phyloP scores from a whole-genome alignment of 1,139 yeast genomes.

The Sugiyamaella sp. region DNA sequence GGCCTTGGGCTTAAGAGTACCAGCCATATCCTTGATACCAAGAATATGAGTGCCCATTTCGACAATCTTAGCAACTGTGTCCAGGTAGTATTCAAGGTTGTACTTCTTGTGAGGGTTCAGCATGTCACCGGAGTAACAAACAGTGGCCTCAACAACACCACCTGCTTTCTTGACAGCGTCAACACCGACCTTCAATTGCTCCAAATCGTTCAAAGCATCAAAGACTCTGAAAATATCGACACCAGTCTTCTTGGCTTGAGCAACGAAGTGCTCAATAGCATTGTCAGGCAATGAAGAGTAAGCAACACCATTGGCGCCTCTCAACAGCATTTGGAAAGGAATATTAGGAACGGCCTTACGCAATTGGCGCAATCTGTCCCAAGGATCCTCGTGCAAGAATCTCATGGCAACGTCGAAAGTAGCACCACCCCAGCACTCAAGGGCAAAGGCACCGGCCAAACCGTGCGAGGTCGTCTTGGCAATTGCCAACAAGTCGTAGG shows the following conservation, averaged over 20 bases:
- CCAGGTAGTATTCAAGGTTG: constrained; percentile 85
- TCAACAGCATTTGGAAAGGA: constrained; percentile 97
- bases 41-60: constrained; percentile 93
- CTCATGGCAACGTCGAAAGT: constrained; percentile 99
- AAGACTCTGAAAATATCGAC: constrained; percentile 97
- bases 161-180: constrained; percentile 98
- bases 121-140: constrained; percentile 99
- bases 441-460: constrained; percentile 84
- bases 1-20: constrained; percentile 95
- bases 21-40: constrained; percentile 99
- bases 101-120: constrained; percentile 91
- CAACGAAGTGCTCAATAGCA: constrained; percentile 95
- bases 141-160: constrained; percentile 97
- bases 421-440: constrained; percentile 99
- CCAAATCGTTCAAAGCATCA: constrained; percentile 95
- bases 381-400: constrained; percentile 97
- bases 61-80: constrained; percentile 81
- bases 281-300: constrained; percentile 97
- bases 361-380: constrained; percentile 90
- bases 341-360: constrained; percentile 93
- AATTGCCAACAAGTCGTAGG: constrained; percentile 84
- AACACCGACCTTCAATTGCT: constrained; percentile 95
- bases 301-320: constrained; percentile 99
- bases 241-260: constrained; percentile 93
- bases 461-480: constrained; percentile 96